Base-by-base conservation (phyloP, 306 rosid species). In the Psophocarpus tetragonolobus region DNA sequence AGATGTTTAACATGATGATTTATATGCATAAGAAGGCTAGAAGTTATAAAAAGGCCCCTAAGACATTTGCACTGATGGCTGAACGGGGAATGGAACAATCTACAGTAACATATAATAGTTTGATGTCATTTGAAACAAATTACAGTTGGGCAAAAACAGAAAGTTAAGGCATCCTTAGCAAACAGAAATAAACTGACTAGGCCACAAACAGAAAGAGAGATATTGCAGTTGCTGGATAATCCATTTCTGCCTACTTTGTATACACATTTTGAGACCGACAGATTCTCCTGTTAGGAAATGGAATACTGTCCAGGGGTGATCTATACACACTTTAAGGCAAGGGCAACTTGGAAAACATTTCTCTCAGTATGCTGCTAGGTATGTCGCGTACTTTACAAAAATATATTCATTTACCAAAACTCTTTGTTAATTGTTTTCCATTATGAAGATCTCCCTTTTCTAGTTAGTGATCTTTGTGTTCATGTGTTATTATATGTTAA, bases 201-300 rank as follows among this genome's bases (percentile, higher is more conserved):
- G 85, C 92, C 98, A 69, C 98, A 94, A 87, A 94, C 98, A 32
- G 98, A 94, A 79, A 85, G 98, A 80, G 98, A 94, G 87, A 94
- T 94, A 78, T 70, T 94, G 81, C 98, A 94, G 87, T 84, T 88
- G 82, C 92, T 94, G 79, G 98, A 94, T 71, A 96, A 94, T 84
- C 98, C 98, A 44, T 94, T 94, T 84, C 89, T 94, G 41, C 98
- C 98, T 41, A 94, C 97, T 9, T 76, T 94, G 73, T 91, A 94
- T 76, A 90, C 98, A 7, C 97, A 94, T 87, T 94, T 94, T 29
- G 98, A 94, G 90, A 94, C 98, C 0, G 97, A 94, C 48, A 87
- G 97, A 63, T 94, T 94, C 84, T 94, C 88, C 45, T 91, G 98
- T 84, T 84, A 91, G 87, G 98, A 91, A 12, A 91, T 94, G 98